Evolutionary conservation across 202 grass and related monocot species (phyloP).

Genomic region (Bolboschoenoplectus hybrid): DNA sequence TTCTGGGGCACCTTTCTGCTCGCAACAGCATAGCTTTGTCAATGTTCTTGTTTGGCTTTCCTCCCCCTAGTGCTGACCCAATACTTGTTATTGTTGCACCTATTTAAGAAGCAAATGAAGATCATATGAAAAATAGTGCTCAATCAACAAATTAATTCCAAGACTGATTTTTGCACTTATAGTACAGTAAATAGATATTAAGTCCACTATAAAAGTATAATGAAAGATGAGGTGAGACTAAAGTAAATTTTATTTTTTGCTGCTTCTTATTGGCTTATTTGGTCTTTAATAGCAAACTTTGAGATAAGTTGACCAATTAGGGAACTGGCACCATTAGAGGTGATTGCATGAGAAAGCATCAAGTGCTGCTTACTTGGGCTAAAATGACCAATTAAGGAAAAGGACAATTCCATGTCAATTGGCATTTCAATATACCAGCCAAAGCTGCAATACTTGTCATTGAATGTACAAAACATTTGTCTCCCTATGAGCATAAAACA

Average conservation of each 20-base stretch:
- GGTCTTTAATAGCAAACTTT: not conserved
- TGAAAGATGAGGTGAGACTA: not conserved
- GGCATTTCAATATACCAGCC: not conserved
- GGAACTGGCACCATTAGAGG: not conserved
- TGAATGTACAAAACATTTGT: not conserved
- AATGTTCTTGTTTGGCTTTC: slow-evolving; percentile 64
- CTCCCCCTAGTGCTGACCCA: slow-evolving; percentile 47
- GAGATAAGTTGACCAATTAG: not conserved
- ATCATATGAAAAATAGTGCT: not conserved
- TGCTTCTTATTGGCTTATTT: not conserved
- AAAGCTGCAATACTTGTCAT: not conserved
- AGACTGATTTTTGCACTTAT: not conserved
- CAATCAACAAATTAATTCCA: not conserved
- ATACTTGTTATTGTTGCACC: slow-evolving; percentile 38
- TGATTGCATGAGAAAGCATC: not conserved
- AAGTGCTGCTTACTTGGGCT: not conserved
- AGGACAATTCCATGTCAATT: not conserved
- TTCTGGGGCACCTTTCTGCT: slow-evolving; percentile 84
- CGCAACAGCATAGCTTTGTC: slow-evolving; percentile 97
- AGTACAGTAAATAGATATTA: not conserved
- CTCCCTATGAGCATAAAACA: slow-evolving; percentile 34
- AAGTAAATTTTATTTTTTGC: not conserved
- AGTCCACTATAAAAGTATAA: slow-evolving; percentile 1
- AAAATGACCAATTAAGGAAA: not conserved
- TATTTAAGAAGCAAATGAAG: slow-evolving; percentile 24